Evolutionary conservation across 1,284 basidiomycete species (phyloP), one percentile per base, ranked within the genome.

Genomic region (Albatrellus sp.): DNA sequence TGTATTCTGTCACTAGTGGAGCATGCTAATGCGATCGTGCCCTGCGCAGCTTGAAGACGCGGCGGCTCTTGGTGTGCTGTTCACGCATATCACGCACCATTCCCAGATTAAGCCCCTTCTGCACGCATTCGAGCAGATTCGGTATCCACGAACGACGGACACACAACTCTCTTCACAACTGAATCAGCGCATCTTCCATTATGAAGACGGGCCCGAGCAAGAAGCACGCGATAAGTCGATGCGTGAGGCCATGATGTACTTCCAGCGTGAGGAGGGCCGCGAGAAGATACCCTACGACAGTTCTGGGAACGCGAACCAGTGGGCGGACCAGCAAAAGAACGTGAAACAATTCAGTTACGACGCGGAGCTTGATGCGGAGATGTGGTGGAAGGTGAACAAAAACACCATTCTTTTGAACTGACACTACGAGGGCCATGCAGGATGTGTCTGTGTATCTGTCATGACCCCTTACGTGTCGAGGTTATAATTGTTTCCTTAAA

Each of bases 61-160:
- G 0, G 75, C 73, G 0, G 73, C 79, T 0, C 63, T 82, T 20
- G 80, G 77, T 0, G 69, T 68, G 42, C 65, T 80, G 11, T 67
- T 81, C 51, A 72, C 73, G 1, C 68, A 60, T 17, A 54, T 80
- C 28, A 60, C 64, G 0, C 55, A 61, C 31, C 57, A 50, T 14
- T 45, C 57, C 0, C 73, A 78, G 50, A 61, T 80, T 5, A 51
- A 55, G 0, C 54, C 62, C 1, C 60, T 79, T 7, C 61, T 81
- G 7, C 59, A 63, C 6, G 74, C 73, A 0, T 80, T 79, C 51
- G 60, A 78, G 49, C 57, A 58, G 3, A 63, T 80, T 17, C 70
- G 78, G 9, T 63, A 64, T 43, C 46, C 53, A 10, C 71, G 77
- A 12, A 66, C 73, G 0, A 65, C 69, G 0, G 60, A 58, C 3